Percentiles rank a stretch among this genome's conserved stretches.
These are phyloP conservation scores for Moricandia arvensis DNA, from an alignment of 345 rosid genomes.

Conservation along the genomic window DNA sequence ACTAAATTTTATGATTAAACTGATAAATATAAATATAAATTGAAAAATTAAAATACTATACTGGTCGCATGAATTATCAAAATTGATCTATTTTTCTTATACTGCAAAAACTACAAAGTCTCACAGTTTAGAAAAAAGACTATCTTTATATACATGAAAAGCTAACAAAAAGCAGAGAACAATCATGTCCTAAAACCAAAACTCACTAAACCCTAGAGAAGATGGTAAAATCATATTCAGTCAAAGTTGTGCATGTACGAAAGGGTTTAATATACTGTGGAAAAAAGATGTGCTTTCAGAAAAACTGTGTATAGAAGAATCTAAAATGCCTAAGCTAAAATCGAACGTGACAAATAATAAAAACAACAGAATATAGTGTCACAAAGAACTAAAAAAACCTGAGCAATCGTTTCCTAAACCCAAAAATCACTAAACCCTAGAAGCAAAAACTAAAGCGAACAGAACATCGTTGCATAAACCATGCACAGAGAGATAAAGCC, in stretches of 20 bases:
- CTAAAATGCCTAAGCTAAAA: not conserved
- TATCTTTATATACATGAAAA: too few species aligned
- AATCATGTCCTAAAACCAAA: too few species aligned
- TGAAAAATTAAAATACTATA: too few species aligned
- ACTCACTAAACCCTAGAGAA: slow-evolving; percentile 29
- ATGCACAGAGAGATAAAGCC: slow-evolving; percentile 34
- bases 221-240: too few species aligned
- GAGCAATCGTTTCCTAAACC: not conserved
- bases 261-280: not conserved
- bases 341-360: not conserved
- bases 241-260: too few species aligned
- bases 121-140: too few species aligned
- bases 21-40: too few species aligned
- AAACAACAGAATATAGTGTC: slow-evolving; percentile 6
- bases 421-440: slow-evolving; percentile 34
- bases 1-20: too few species aligned
- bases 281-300: not conserved
- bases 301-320: not conserved
- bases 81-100: too few species aligned
- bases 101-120: too few species aligned
- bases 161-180: too few species aligned
- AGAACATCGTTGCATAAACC: slow-evolving; percentile 27
- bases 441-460: slow-evolving; percentile 25
- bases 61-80: too few species aligned
- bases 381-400: slow-evolving; percentile 24